These are phyloP conservation scores for Silene uniflora DNA, from an alignment of 148 eudicot species.

Conservation along the genomic window DNA sequence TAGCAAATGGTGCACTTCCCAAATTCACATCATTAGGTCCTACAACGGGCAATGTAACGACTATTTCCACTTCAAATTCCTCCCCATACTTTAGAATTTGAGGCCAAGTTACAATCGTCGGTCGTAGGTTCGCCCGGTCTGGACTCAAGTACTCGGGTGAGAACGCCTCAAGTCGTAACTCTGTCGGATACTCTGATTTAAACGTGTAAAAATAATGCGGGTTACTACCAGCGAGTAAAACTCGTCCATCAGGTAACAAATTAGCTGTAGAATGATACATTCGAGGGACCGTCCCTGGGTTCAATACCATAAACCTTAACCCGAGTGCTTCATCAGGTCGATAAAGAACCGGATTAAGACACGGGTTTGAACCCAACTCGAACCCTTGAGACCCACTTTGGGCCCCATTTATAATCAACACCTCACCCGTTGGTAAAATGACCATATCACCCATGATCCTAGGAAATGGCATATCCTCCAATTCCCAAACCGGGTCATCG, in stretches of 20 bases:
- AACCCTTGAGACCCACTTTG: conserved; percentile 85
- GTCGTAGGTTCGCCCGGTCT: conserved; percentile 52
- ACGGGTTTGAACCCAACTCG: conserved; percentile 58
- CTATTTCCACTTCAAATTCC: conserved; percentile 41
- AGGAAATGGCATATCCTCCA: conserved; percentile 81
- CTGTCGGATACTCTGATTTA: conserved; percentile 52
- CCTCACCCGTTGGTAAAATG: conserved; percentile 73
- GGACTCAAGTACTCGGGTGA: conserved; percentile 70
- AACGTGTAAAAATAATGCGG: conserved; percentile 73
- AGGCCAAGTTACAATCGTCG: conserved; percentile 38
- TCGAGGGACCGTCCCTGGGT: conserved; percentile 61
- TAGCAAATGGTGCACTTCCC: conserved; percentile 79
- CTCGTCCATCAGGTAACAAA: conserved; percentile 76
- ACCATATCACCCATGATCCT: conserved; percentile 98
- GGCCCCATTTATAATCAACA: conserved; percentile 77
- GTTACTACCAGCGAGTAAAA: conserved; percentile 81
- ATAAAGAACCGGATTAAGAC: conserved; percentile 62
- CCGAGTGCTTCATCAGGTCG: conserved; percentile 64
- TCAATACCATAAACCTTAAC: conserved; percentile 66
- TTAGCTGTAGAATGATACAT: conserved; percentile 96
- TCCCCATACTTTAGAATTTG: conserved; percentile 42
- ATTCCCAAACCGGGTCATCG: conserved; percentile 64
- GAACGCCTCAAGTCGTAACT: conserved; percentile 68
- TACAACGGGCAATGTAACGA: conserved; percentile 47
- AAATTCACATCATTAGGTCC: conserved; percentile 64